Evolutionary conservation across 176 grass and related monocot species (phyloP).

Genomic region (Rhynchospora tenuis): DNA sequence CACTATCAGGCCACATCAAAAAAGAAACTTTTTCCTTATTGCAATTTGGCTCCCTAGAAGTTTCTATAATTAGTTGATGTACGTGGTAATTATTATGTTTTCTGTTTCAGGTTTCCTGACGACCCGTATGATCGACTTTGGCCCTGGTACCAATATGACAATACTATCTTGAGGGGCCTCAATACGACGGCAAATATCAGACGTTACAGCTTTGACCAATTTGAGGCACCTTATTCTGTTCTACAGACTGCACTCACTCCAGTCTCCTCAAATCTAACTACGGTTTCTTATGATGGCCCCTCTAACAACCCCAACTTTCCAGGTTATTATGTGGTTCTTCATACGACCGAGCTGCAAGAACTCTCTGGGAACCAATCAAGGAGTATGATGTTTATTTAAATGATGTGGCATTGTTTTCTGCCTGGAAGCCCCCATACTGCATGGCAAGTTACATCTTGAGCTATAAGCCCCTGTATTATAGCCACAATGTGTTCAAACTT

Average conservation of each 20-base stretch:
- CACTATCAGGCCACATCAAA: too few relatives aligned
- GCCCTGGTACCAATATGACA: neutral
- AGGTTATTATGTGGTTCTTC: neutral
- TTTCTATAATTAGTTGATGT: neutral
- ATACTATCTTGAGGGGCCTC: neutral
- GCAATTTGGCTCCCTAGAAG: neutral
- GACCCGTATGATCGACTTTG: constrained; percentile 38
- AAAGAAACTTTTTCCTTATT: too few relatives aligned
- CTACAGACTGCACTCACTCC: constrained; percentile 43
- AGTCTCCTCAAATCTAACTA: constrained; percentile 16
- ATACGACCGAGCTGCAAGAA: constrained; percentile 26
- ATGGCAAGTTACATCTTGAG: neutral
- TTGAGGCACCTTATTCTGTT: constrained; percentile 29
- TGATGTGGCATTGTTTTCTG: neutral
- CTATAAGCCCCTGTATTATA: accelerated
- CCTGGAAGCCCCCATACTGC: constrained; percentile 6
- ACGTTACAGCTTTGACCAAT: accelerated
- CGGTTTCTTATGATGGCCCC: neutral
- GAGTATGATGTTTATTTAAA: constrained; percentile 24
- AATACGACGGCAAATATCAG: neutral
- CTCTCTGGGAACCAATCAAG: constrained; percentile 15
- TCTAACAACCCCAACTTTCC: neutral
- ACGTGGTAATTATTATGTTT: neutral
- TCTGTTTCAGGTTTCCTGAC: constrained; percentile 31
- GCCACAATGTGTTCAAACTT: neutral